Conservation (phyloP, 305 asterid genomes). For the Fraxinus floribunda region DNA sequence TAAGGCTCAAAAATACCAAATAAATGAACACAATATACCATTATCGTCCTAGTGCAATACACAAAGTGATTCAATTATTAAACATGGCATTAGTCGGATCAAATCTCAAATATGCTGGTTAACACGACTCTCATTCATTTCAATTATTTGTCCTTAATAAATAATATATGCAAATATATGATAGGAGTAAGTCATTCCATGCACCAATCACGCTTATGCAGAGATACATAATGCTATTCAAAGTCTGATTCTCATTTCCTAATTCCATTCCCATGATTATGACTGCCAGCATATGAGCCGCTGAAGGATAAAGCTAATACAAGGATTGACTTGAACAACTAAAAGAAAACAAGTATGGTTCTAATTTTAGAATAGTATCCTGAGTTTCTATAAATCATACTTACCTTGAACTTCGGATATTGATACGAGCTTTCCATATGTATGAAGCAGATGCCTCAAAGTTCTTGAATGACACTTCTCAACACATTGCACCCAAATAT, state of each 20-base stretch:
- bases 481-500: slow-evolving; percentile 70
- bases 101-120: background rate
- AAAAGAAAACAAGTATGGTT: background rate
- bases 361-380: background rate
- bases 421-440: slow-evolving; percentile 76
- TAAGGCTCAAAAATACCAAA: background rate
- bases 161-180: background rate
- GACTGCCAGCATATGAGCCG: background rate
- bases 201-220: background rate
- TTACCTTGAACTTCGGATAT: slow-evolving; percentile 74
- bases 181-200: background rate
- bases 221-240: background rate
- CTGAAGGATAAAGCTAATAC: background rate
- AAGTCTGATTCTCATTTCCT: background rate
- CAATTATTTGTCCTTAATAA: background rate
- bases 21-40: background rate
- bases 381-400: slow-evolving; percentile 9
- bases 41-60: background rate
- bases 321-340: background rate
- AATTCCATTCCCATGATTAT: background rate
- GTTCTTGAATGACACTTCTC: slow-evolving; percentile 90
- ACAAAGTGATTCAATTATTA: background rate
- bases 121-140: background rate
- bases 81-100: background rate
- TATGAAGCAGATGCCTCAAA: slow-evolving; percentile 72